These are phyloP conservation scores for Xylariaceae sp. DNA, from an alignment of 2,329 filamentous ascomycete species.

Conservation along the genomic window DNA sequence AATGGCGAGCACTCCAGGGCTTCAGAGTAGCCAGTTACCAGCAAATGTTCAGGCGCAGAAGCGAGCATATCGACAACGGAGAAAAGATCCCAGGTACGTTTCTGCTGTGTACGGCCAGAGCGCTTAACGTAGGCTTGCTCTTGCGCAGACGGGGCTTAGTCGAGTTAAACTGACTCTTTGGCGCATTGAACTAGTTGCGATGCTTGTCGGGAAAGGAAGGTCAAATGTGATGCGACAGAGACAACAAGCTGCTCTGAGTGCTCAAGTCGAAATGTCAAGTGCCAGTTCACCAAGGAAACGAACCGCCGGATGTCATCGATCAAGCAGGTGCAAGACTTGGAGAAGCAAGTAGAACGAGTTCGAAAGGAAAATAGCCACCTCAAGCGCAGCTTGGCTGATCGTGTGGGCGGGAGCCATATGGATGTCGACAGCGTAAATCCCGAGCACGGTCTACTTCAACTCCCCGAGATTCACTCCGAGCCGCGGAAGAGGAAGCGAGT, in stretches of 20 bases:
- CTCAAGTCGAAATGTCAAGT: slow-evolving; percentile 92
- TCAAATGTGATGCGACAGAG: slow-evolving; percentile 93
- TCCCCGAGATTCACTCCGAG: slow-evolving; percentile 63
- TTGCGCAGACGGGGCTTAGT: not conserved
- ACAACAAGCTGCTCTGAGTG: slow-evolving; percentile 96
- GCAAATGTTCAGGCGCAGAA: slow-evolving; percentile 71
- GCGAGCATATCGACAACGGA: slow-evolving; percentile 85
- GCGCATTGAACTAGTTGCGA: slow-evolving; percentile 60
- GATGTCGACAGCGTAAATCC: slow-evolving; percentile 45
- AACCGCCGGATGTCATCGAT: slow-evolving; percentile 98
- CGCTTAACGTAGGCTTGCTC: not conserved
- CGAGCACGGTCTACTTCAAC: slow-evolving; percentile 47
- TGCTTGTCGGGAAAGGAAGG: slow-evolving; percentile 82
- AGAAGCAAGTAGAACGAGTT: slow-evolving; percentile 80
- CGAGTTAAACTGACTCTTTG: slow-evolving; percentile 9
- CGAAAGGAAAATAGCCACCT: slow-evolving; percentile 76
- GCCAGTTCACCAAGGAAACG: slow-evolving; percentile 98
- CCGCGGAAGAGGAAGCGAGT: slow-evolving; percentile 61
- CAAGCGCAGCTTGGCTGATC: slow-evolving; percentile 57
- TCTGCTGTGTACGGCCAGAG: not conserved
- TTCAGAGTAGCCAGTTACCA: slow-evolving; percentile 35
- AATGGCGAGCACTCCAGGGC: slow-evolving; percentile 50
- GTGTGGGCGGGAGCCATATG: slow-evolving; percentile 42
- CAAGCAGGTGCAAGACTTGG: slow-evolving; percentile 96
- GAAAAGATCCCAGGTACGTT: slow-evolving; percentile 75